Conservation (phyloP, 1,139 yeast species). For the Diutina sp. region DNA sequence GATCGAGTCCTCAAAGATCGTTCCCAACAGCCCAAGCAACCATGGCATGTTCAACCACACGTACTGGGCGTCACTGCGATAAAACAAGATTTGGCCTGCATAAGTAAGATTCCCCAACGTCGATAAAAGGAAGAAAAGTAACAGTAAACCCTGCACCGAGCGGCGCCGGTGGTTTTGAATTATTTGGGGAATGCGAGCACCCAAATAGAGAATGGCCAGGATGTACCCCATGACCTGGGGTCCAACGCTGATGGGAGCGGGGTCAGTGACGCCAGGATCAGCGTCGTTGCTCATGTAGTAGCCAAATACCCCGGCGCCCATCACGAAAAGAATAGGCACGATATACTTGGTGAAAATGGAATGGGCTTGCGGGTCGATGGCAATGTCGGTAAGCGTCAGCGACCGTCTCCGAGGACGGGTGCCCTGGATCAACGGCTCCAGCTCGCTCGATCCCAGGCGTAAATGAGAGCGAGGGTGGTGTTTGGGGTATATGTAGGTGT, state of each 20-base stretch:
- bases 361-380: constrained; percentile 28
- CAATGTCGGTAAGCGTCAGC: constrained; percentile 31
- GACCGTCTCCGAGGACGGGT: constrained; percentile 18
- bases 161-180: constrained; percentile 54
- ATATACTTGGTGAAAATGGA: constrained; percentile 38
- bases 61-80: constrained; percentile 49
- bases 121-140: constrained; percentile 63
- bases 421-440: constrained; percentile 1
- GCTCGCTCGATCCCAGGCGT: background rate
- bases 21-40: constrained; percentile 66
- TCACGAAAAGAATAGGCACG: constrained; percentile 51
- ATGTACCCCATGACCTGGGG: constrained; percentile 64
- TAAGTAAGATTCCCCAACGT: constrained; percentile 68
- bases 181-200: constrained; percentile 75
- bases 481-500: constrained; percentile 29
- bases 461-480: constrained; percentile 10
- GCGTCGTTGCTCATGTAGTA: constrained; percentile 30
- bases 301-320: constrained; percentile 55
- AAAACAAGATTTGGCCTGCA: constrained; percentile 61
- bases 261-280: background rate
- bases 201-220: constrained; percentile 57
- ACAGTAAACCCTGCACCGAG: constrained; percentile 64
- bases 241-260: constrained; percentile 25
- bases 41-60: constrained; percentile 54
- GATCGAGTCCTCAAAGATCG: constrained; percentile 52